Evolutionary conservation across 1,284 basidiomycete genomes (phyloP), one percentile per base, ranked within the genome.

Genomic region (Austroboletus novae-zelandiae): DNA sequence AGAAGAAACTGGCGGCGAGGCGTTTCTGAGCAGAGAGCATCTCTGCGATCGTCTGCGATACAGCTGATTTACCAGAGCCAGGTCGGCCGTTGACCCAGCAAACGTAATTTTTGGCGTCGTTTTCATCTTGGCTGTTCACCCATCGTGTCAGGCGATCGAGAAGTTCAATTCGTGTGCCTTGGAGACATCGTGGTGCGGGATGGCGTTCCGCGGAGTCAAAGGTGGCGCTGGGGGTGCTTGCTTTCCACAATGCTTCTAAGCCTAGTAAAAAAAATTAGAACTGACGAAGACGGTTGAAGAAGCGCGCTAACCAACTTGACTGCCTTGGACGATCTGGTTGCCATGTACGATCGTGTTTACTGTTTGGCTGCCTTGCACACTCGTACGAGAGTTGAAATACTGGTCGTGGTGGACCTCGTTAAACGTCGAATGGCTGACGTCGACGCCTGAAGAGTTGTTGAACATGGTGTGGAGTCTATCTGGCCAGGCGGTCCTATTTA

Each of bases 1-100:
- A 59, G 40, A 59, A 59, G 52, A 58, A 58, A 31, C 57, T 59
- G 5, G 45, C 56, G 8, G 56, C 55, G 8, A 57, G 43, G 30
- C 56, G 51, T 11, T 51, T 47, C 39, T 54, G 40, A 29, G 14
- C n/a, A 13, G 51, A 48, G 15, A 43, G 51, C 2, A 23, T 37
- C 37, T 57, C 56, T 2, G 56, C 55, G 3, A 57, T 34, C 3
- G 51, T 50, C 15, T 58, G 56, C 2, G 56, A 57, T 34, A 57
- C 45, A 3, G 56, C 52, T 7, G 56, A 57, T 18, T 57, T 57
- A 1, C 56, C 56, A 4, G 56, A 57, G 4, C 57, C 53, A 27
- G 57, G 48, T 4, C 46, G 40, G 15, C 56, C 52, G 14, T 58
- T 58, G 17, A 58, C 7, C 53, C 53, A 58, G 25, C 53, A 52